A percentile compares a stretch with the other conserved stretches of the same genome.
These are phyloP conservation scores for Termitomyces sp. DNA, from an alignment of 768 basidiomycete species.

Conservation along the genomic window DNA sequence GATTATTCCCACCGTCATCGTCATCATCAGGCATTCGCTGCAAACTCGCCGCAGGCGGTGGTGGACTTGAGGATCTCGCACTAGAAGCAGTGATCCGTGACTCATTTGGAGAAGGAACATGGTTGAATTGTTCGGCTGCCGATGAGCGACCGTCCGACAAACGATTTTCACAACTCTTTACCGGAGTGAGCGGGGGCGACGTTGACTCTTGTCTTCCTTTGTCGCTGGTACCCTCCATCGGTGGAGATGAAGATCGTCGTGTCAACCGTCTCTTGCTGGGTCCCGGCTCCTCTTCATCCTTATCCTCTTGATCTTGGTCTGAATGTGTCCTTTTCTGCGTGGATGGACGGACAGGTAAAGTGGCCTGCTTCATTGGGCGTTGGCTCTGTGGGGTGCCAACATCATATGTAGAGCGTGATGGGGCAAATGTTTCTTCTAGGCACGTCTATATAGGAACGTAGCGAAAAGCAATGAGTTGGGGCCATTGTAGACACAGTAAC, in stretches of 20 bases:
- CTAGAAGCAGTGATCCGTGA: neutral
- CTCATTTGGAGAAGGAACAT: neutral
- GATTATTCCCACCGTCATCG: neutral
- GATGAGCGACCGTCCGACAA: neutral
- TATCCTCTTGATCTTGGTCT: neutral
- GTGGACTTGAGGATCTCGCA: neutral
- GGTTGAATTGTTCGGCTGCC: neutral
- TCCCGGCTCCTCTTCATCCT: neutral
- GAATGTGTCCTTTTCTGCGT: conserved; percentile 9
- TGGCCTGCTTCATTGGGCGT: conserved; percentile 14
- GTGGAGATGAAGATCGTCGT: neutral
- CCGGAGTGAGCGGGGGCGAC: neutral
- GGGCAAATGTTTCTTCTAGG: conserved; percentile 63
- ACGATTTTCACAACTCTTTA: neutral
- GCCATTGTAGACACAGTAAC: too few relatives aligned
- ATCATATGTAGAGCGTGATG: conserved; percentile 69
- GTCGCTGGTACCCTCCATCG: neutral
- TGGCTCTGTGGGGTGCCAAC: conserved; percentile 26
- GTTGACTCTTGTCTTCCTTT: neutral
- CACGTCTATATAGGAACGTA: conserved; percentile 38
- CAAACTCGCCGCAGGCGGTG: neutral
- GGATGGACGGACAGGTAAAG: conserved; percentile 8
- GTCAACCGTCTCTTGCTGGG: conserved; percentile 2
- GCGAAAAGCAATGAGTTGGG: too few relatives aligned
- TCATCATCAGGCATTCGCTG: neutral